A percentile compares a stretch with the other conserved stretches of the same genome.
phyloP scores from a whole-genome alignment of 306 rosid species.

The Nissolia schottii region DNA sequence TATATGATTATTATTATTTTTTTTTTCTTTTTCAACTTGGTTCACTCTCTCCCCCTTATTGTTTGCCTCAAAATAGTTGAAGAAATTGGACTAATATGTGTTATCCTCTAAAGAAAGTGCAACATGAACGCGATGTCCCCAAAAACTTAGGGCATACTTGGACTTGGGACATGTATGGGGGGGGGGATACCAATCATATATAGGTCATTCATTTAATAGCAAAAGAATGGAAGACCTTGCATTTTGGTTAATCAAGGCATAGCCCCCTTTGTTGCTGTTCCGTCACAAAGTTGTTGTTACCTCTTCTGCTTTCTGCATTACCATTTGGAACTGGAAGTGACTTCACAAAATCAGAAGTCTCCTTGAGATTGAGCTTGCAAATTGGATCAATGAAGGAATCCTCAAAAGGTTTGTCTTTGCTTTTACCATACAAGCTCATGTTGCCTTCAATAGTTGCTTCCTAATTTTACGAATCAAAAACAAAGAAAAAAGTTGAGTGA shows the following conservation, averaged over 20 bases:
- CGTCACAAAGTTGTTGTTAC: slow-evolving; percentile 32
- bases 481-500: background rate
- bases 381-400: slow-evolving; percentile 78
- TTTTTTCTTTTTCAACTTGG: background rate
- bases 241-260: slow-evolving; percentile 35
- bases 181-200: slow-evolving; percentile 25
- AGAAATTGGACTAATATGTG: background rate
- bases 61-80: no score
- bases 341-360: slow-evolving; percentile 95
- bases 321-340: slow-evolving; percentile 61
- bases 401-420: slow-evolving; percentile 58
- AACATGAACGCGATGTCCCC: background rate
- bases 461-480: slow-evolving; percentile 41
- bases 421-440: slow-evolving; percentile 53
- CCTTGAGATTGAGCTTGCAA: slow-evolving; percentile 83
- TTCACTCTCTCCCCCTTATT: background rate
- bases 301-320: slow-evolving; percentile 36
- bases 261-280: slow-evolving; percentile 45
- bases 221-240: slow-evolving; percentile 15
- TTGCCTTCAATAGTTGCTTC: slow-evolving; percentile 33
- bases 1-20: no score
- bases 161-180: slow-evolving; percentile 17
- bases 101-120: background rate
- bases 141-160: background rate
- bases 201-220: slow-evolving; percentile 24